Evolutionary conservation across 768 basidiomycete genomes (phyloP), one percentile per base, ranked within the genome.

Genomic region (Mrakia gelida): DNA sequence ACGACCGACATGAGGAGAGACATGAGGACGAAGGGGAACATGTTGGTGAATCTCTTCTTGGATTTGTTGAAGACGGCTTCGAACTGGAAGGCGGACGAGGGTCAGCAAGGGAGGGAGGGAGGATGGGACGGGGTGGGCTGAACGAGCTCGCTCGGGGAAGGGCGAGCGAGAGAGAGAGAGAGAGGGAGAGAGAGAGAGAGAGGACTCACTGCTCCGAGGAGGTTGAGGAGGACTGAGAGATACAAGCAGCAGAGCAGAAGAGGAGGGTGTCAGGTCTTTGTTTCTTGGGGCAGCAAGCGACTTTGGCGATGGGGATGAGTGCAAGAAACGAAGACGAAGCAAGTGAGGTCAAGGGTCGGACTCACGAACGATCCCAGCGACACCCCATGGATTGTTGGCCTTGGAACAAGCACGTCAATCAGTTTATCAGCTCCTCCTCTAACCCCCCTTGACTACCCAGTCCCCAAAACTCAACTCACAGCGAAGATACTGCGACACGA

Each of bases 1-100:
- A 93, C 88, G 0, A 92, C 92, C 0, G 91, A 91, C n/a, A 87
- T 87, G 13, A 92, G 80, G 89, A 94, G 90, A 0, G 88, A 89
- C 16, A 88, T 75, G 7, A 94, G 84, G 9, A 93, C 89, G 0
- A 88, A 86, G 1, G 88, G 86, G 82, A 93, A 92, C 92, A 95
- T 95, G 77, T 91, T 84, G 28, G 87, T 81, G 82, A 90, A 92
- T 30, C 93, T 86, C 77, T 89, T 88, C 81, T 90, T 89, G 6
- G 91, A 89, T 83, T 92, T 94, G 85, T 94, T 92, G 62, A 91
- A 87, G 18, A 93, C 92, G 92, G 74, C 41, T 30, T 43, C 9
- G 34, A 34, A n/a, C 49, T 52, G 49, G 49, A 67, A 21, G 38
- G 34, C 38, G 38, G n/a, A 54, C n/a, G 34, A 67, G 30, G 18